Conservation (phyloP, 208 protist species). For the Acanthamoeba lugdunensis region DNA sequence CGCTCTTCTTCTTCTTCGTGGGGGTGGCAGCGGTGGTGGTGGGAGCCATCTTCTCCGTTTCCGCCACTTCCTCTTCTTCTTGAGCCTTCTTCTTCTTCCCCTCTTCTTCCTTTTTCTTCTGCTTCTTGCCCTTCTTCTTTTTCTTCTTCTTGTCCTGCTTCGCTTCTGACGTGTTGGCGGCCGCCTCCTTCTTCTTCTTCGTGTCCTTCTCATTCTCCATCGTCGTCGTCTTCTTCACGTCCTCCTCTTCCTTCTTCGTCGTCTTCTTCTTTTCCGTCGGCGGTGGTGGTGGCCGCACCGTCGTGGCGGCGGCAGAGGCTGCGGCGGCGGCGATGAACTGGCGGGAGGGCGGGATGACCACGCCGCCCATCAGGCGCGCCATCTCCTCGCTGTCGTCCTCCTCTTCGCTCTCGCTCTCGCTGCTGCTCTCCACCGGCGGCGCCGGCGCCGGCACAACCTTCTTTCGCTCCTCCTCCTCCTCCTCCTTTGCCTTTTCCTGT, state of each 20-base stretch:
- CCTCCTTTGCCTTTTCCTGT: background rate
- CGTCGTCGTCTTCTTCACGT: background rate
- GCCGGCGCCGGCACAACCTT: background rate
- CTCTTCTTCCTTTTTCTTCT: no score
- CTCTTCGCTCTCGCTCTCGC: background rate
- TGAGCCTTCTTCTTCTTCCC: no score
- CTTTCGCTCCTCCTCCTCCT: background rate
- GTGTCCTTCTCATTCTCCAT: background rate
- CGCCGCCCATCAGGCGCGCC: background rate
- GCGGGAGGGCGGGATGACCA: slow-evolving; percentile 14
- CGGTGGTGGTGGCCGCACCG: background rate
- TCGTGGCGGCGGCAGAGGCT: background rate
- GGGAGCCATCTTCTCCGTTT: no score
- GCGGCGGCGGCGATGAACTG: background rate
- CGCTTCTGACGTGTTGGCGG: no score
- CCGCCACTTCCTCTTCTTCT: no score
- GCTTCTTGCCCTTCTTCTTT: no score
- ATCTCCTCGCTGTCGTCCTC: slow-evolving; percentile 34
- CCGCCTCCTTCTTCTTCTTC: background rate
- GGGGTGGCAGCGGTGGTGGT: no score
- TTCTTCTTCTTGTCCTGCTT: no score
- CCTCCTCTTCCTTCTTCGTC: background rate
- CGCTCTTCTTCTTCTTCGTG: no score
- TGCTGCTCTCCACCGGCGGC: background rate
- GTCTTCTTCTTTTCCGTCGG: background rate